A percentile compares a stretch with the other conserved stretches of the same genome.
Conservation (phyloP, 2,329 filamentous ascomycete species). For the Neofusicoccum umdonicola region DNA sequence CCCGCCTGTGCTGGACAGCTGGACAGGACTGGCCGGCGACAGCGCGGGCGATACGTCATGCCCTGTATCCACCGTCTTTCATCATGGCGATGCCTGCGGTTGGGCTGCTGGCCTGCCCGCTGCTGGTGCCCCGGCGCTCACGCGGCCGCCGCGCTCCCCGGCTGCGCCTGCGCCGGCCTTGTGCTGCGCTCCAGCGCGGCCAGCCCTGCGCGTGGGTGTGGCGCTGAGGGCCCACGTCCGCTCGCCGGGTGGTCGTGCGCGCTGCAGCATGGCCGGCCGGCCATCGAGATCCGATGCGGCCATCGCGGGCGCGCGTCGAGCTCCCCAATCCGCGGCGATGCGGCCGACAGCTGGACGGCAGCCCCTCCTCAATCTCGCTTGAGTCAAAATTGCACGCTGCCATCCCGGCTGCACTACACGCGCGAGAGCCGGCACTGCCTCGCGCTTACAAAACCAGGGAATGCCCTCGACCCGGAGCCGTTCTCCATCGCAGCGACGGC, state of each 20-base stretch:
- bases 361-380: slow-evolving; percentile 8
- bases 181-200: background rate
- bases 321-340: background rate
- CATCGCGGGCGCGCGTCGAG: background rate
- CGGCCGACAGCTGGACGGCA: background rate
- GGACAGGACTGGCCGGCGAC: background rate
- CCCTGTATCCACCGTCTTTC: background rate
- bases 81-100: background rate
- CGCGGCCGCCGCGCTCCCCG: background rate
- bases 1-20: slow-evolving; percentile 3
- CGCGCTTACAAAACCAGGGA: slow-evolving; percentile 5
- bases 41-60: background rate
- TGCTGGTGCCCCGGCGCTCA: background rate
- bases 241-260: no score
- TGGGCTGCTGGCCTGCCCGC: background rate
- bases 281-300: slow-evolving; percentile 1
- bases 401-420: background rate
- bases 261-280: no score
- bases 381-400: background rate
- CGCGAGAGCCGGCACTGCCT: background rate
- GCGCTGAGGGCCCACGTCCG: background rate
- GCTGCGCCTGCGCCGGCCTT: background rate
- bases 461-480: slow-evolving; percentile 3
- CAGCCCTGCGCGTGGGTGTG: background rate
- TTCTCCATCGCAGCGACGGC: background rate